Evolutionary conservation across 106 monocot genomes (phyloP), one percentile per base, ranked within the genome.

Genomic region (Vanilla planifolia): DNA sequence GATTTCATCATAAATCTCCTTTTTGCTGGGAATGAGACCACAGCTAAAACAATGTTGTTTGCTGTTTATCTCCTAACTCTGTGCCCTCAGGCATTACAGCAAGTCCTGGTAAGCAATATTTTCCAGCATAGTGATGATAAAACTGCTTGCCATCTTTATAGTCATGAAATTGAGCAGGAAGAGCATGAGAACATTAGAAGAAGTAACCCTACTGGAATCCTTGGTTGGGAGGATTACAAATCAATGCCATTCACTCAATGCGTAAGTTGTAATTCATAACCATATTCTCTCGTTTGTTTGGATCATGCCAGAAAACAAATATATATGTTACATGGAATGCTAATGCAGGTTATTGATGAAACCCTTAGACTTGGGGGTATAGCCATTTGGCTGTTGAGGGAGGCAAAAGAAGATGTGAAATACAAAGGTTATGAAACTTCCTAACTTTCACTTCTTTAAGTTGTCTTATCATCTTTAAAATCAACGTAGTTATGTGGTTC

Each of bases 201-300:
- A 24, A 51, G 3, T 2, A 57, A 6, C 7, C 15, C 28, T 3
- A 27, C 6, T 2, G 47, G 36, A 14, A 55, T 72, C 32, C 72
- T 78, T 44, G 17, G 10, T 26, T 73, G 78, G 78, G 78, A 78
- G 26, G 68, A 78, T 43, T 78, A 78, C 44, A 73, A 73, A 64
- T 35, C 73, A 20, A 79, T 79, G 78, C 30, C 78, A 11, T 79
- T 79, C 57, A 73, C 78, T 43, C 78, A 73, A 68, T 73, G 68
- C 67, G 73, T 79, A 79, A 23, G 78, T 39, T 10, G 11, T 3
- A 26, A 6, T 41, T 52, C 35, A 32, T 3, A 37, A 32, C 4
- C 17, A 17, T n/a, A 23, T 69, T 35, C 34, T 48, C 45, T 47
- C 20, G 11, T 1, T n/a, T 20, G 24, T 15, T 53, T 6, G 40